Conservation (phyloP, 805 yeast genomes). For the Candida morakotiae region DNA sequence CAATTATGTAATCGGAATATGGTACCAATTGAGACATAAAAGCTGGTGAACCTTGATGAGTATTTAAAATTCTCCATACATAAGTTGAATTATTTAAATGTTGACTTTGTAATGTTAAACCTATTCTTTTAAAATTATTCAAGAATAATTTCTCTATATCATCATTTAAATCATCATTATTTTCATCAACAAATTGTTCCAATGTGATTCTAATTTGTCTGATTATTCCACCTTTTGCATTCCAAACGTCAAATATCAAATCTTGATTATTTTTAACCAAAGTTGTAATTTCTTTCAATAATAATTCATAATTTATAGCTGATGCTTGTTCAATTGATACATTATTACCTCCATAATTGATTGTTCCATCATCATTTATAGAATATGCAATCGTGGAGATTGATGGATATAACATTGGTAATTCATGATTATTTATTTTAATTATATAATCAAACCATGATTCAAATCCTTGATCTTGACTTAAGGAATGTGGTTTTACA, state of each 20-base stretch:
- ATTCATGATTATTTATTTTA: constrained; percentile 71
- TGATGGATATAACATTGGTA: constrained; percentile 36
- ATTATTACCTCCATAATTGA: constrained; percentile 32
- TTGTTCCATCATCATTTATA: constrained; percentile 38
- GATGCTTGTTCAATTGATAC: constrained; percentile 31
- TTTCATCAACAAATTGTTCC: constrained; percentile 13
- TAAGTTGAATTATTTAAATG: constrained; percentile 71
- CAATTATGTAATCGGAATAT: constrained; percentile 83
- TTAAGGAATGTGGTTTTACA: constrained; percentile 36
- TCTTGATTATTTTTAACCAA: constrained; percentile 27
- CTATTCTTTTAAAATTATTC: constrained; percentile 47
- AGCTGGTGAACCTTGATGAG: constrained; percentile 77
- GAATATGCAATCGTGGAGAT: constrained; percentile 24
- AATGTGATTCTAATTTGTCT: constrained; percentile 29
- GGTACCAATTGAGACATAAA: constrained; percentile 78
- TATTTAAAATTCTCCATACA: constrained; percentile 81
- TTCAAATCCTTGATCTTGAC: constrained; percentile 47
- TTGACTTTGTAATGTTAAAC: constrained; percentile 71
- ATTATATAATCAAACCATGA: constrained; percentile 85
- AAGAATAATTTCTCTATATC: constrained; percentile 12
- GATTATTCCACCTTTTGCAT: constrained; percentile 73
- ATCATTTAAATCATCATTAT: constrained; percentile 17
- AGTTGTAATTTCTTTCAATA: constrained; percentile 39
- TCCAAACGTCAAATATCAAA: constrained; percentile 68
- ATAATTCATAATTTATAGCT: constrained; percentile 37